A percentile compares a stretch with the other conserved stretches of the same genome.
phyloP scores from a whole-genome alignment of 805 yeast species.

The Candida quercuum region DNA sequence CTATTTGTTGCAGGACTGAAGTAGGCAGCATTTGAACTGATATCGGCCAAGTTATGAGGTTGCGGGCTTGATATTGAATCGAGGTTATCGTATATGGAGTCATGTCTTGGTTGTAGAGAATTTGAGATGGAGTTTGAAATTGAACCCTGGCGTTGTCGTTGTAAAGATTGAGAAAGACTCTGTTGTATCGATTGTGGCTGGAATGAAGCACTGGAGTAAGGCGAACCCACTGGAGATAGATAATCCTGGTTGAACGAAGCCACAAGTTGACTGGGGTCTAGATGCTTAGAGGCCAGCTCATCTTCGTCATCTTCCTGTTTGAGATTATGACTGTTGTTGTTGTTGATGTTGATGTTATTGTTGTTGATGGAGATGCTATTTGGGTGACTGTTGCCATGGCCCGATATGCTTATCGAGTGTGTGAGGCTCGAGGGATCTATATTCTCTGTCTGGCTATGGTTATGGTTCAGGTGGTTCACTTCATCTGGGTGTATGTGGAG shows the following conservation, averaged over 20 bases:
- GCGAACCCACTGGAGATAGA: slow-evolving; percentile 18
- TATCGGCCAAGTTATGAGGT: slow-evolving; percentile 9
- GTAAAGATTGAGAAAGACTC: slow-evolving; percentile 3
- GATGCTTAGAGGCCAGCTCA: neutral
- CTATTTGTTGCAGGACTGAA: slow-evolving; percentile 21
- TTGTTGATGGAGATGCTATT: neutral
- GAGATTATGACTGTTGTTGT: too few species aligned
- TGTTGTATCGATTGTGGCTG: slow-evolving; percentile 13
- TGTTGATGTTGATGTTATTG: too few species aligned
- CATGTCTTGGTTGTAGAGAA: slow-evolving; percentile 8
- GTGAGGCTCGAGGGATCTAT: neutral
- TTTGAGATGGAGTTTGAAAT: slow-evolving; percentile 4
- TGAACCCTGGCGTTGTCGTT: slow-evolving; percentile 4
- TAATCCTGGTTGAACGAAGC: slow-evolving; percentile 12
- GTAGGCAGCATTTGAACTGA: slow-evolving; percentile 14
- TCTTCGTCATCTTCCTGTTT: neutral
- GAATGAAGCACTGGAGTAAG: slow-evolving; percentile 17
- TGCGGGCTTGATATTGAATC: slow-evolving; percentile 15
- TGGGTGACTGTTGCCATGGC: too few species aligned
- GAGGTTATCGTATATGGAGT: slow-evolving; percentile 20
- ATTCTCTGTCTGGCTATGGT: too few species aligned
- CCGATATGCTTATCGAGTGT: neutral
- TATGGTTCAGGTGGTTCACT: neutral
- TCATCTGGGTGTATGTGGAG: neutral
- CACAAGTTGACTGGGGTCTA: slow-evolving; percentile 9